phyloP scores from a whole-genome alignment of 1,139 yeast genomes.

The Suhomyces atakaporum region DNA sequence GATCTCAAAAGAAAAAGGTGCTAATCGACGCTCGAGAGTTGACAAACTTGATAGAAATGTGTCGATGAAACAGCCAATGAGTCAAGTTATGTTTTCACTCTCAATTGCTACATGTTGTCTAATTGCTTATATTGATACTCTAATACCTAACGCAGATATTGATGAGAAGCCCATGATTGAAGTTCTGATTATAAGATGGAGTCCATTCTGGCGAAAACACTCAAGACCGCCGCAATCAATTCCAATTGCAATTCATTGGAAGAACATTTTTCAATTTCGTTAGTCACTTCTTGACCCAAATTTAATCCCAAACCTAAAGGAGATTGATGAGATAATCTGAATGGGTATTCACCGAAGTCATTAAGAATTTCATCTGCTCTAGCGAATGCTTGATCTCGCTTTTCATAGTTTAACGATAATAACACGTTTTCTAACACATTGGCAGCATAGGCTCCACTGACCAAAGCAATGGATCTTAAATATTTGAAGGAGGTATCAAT shows the following conservation, averaged over 20 bases:
- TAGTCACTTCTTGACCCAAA: conserved; percentile 64
- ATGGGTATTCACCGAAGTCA: conserved; percentile 89
- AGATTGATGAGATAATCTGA: conserved; percentile 53
- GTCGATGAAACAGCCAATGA: too few relatives aligned
- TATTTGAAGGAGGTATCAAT: conserved; percentile 66
- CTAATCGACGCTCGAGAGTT: too few relatives aligned
- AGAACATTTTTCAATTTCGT: conserved; percentile 65
- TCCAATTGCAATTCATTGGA: conserved; percentile 71
- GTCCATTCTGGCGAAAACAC: conserved; percentile 64
- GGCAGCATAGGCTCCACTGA: conserved; percentile 92
- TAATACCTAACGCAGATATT: too few relatives aligned
- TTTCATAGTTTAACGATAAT: conserved; percentile 76
- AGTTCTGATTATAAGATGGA: conserved; percentile 40
- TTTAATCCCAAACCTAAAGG: conserved; percentile 77
- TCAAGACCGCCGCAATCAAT: conserved; percentile 83
- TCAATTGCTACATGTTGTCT: not conserved
- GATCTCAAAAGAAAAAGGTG: too few relatives aligned
- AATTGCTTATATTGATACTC: not conserved
- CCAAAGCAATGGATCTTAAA: conserved; percentile 78
- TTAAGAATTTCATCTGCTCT: conserved; percentile 87
- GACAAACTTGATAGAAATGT: too few relatives aligned
- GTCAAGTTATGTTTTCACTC: too few relatives aligned
- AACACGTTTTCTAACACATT: conserved; percentile 92
- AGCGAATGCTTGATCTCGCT: conserved; percentile 88
- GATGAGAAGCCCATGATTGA: too few relatives aligned